These are phyloP conservation scores for Irpex lacteus DNA, from an alignment of 1,284 basidiomycete species.

Conservation along the genomic window DNA sequence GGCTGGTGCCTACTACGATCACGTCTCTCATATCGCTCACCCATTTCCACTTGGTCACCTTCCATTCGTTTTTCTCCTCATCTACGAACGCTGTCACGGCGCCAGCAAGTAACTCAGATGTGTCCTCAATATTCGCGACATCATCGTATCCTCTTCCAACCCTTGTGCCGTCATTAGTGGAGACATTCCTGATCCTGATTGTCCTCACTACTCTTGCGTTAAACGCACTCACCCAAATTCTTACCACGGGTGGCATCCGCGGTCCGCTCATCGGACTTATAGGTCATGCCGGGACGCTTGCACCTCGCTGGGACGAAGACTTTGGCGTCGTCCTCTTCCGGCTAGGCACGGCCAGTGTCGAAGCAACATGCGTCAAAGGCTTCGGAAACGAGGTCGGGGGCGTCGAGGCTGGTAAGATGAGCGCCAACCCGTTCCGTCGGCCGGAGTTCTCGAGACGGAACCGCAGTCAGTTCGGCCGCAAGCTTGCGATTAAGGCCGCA, in stretches of 20 bases:
- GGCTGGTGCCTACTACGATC: constrained; percentile 63
- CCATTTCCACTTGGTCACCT: constrained; percentile 66
- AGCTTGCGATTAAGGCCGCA: constrained; percentile 2
- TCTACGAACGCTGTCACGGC: not conserved
- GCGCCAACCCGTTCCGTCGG: constrained; percentile 25
- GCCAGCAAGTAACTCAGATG: not conserved
- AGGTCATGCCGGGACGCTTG: constrained; percentile 39
- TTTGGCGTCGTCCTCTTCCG: constrained; percentile 68
- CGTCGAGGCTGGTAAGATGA: constrained; percentile 17
- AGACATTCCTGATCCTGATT: constrained; percentile 53
- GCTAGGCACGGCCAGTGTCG: constrained; percentile 69
- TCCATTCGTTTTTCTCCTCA: constrained; percentile 27
- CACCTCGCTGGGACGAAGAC: constrained; percentile 64
- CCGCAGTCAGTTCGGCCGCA: constrained; percentile 1
- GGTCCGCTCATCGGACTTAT: constrained; percentile 48
- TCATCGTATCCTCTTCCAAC: constrained; percentile 64
- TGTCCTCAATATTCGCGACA: constrained; percentile 15
- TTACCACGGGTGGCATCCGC: constrained; percentile 49
- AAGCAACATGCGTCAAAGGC: constrained; percentile 67
- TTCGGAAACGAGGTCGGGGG: constrained; percentile 70
- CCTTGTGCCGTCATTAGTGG: constrained; percentile 68
- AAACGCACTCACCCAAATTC: constrained; percentile 60
- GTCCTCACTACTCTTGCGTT: constrained; percentile 56
- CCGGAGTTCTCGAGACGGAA: not conserved
- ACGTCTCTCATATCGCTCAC: constrained; percentile 54